These are phyloP conservation scores for Saussurea involucrata DNA, from an alignment of 129 eudicot species.

Conservation along the genomic window DNA sequence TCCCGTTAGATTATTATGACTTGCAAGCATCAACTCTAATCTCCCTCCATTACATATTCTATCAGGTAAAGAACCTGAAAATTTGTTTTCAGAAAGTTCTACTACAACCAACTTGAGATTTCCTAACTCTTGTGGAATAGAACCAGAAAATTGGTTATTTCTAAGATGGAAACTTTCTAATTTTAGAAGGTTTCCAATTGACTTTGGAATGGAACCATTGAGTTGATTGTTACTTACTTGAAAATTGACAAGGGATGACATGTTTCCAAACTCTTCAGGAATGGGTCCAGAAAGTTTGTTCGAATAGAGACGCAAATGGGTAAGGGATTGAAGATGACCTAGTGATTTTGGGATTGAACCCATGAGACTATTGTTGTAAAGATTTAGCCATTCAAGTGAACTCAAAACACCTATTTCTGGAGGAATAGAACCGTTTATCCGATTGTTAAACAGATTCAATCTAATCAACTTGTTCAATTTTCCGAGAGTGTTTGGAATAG, in stretches of 20 bases:
- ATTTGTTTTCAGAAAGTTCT: not conserved
- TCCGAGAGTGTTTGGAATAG: constrained; percentile 25
- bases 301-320: not conserved
- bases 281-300: constrained; percentile 22
- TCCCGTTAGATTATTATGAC: constrained; percentile 24
- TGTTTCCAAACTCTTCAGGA: constrained; percentile 16
- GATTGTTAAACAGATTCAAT: constrained; percentile 5
- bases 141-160: constrained; percentile 30
- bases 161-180: constrained; percentile 14
- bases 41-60: constrained; percentile 25
- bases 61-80: constrained; percentile 36
- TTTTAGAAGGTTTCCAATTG: constrained; percentile 19
- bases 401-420: constrained; percentile 27
- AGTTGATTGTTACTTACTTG: constrained; percentile 20
- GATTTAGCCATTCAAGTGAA: not conserved
- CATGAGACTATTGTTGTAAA: not conserved
- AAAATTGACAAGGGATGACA: constrained; percentile 3
- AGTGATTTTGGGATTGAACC: constrained; percentile 13
- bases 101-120: constrained; percentile 12
- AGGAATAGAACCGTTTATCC: constrained; percentile 29
- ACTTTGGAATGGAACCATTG: constrained; percentile 28
- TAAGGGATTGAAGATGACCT: constrained; percentile 6
- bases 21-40: constrained; percentile 10
- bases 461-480: not conserved
- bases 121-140: constrained; percentile 28